Base-by-base conservation (phyloP, 1,284 basidiomycete species). In the Pterulicium gracile region DNA sequence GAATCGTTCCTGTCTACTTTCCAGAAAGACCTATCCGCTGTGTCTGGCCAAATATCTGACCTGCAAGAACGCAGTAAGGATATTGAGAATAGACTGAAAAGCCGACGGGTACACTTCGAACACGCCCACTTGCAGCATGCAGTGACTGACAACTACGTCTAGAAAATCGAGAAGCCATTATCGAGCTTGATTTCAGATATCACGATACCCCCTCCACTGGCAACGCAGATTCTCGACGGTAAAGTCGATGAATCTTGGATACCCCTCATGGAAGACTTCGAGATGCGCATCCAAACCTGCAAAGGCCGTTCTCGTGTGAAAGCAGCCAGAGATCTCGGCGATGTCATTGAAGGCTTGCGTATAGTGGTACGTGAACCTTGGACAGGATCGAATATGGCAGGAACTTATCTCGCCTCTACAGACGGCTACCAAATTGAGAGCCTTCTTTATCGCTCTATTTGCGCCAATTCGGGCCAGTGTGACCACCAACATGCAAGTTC, bases 1-100 rank as follows among this genome's bases (percentile, higher is more conserved):
- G 85, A 94, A 54, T 72, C 79, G 1, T 98, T 98, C 61, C 74
- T 98, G 7, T 91, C 91, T 1, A 95, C 90, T 0, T 99, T 98
- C 57, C 93, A 97, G 63, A 84, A 77, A 54, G 94, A 99, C 63
- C 73, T 99, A 3, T 87, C 88, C 2, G 81, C 85, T 1, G 93
- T 98, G 3, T 97, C 95, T 2, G 88, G 90, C 0, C 94, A 98
- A 59, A 96, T 99, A 59, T 85, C 89, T 0, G 88, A 95, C 53
- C 73, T 99, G 19, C 95, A 98, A 60, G 75, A 79, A 50, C 77
- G 90, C 32, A 94, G 89, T 58, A 86, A 88, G 52, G 82, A 86
- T 42, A 95, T 98, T 43, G 94, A 97, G 53, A 78, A 77, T 50
- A 77, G 86, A 49, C 71, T 98, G 45, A 88, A 84, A 61, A 87